These are phyloP conservation scores for Ulota crispa DNA, from an alignment of 225 moss, liverwort and hornwort species.

Conservation along the genomic window DNA sequence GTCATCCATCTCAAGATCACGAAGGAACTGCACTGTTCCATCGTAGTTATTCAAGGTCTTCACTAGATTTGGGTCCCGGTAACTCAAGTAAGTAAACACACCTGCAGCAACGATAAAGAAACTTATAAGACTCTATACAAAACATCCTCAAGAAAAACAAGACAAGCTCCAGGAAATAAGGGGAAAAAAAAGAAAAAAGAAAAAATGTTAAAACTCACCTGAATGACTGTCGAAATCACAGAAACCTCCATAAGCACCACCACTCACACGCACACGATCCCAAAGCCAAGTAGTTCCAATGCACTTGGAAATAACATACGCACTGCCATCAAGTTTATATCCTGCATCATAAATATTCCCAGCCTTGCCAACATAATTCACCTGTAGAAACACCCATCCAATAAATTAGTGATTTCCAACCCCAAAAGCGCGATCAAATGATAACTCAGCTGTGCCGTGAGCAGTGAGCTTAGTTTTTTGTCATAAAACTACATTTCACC, in stretches of 20 bases:
- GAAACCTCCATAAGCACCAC: constrained; percentile 99
- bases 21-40: constrained; percentile 87
- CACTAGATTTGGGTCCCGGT: constrained; percentile 91
- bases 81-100: constrained; percentile 87
- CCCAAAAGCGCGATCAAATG: neutral
- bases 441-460: neutral
- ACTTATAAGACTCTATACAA: neutral
- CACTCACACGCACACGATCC: constrained; percentile 99
- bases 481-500: too few relatives aligned
- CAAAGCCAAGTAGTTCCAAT: constrained; percentile 99
- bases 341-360: constrained; percentile 87
- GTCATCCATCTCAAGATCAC: constrained; percentile 75
- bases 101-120: constrained; percentile 41
- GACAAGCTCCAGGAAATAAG: too few relatives aligned
- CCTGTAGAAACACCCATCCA: constrained; percentile 45
- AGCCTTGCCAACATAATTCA: constrained; percentile 97
- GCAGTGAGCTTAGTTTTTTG: too few relatives aligned
- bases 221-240: constrained; percentile 97
- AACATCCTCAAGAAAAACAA: neutral
- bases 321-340: constrained; percentile 85
- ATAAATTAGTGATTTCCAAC: neutral
- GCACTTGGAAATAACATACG: constrained; percentile 87
- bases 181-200: neutral
- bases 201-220: constrained; percentile 42
- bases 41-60: constrained; percentile 95